Base-by-base conservation (phyloP, 495 filamentous ascomycete genomes). In the Penicillium pulvis region DNA sequence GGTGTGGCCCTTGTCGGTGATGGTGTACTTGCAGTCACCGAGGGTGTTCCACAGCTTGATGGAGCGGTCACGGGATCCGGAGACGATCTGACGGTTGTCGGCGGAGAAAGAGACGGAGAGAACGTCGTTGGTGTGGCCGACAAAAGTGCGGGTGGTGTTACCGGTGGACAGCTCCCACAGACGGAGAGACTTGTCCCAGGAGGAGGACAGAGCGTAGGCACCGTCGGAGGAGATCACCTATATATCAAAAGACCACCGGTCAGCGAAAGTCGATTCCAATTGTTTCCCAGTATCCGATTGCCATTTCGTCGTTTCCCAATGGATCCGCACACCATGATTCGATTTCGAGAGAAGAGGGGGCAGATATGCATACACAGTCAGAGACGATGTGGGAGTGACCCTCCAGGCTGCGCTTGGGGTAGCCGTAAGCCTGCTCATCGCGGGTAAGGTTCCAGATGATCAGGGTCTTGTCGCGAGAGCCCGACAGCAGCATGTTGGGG, bases 31-130 rank as follows among this genome's bases (percentile, higher is more conserved):
- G 91, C 94, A 99, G 86, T 99, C 94, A 77, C 94, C 94, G 53
- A 99, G 92, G 70, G 94, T 99, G 85, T 99, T 99, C 94, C 94
- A 99, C 65, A 99, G 87, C 90, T 98, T 99, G 87, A 99, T 99
- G 70, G 89, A 90, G 72, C 92, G 88, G 82, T 99, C 94, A 73
- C 94, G 91, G 46, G 94, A 98, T 59, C 92, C 94, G 62, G 94
- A 98, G 71, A 99, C 94, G 81, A 99, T 99, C 86, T 99, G 94
- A 74, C 94, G 91, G 88, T 99, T 99, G 85, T 99, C 94, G 86
- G 94, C 94, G 72, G 94, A 99, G 90, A 99, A 99, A 68, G 93
- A 97, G 75, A 99, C 94, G 78, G 94, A 98, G 73, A 99, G 93
- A 68, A 99, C 93, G 68, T 99, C 94, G 84, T 94, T 95, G 83